Evolutionary conservation across 768 basidiomycete genomes (phyloP).

Genomic region (Amanita polypyramis): DNA sequence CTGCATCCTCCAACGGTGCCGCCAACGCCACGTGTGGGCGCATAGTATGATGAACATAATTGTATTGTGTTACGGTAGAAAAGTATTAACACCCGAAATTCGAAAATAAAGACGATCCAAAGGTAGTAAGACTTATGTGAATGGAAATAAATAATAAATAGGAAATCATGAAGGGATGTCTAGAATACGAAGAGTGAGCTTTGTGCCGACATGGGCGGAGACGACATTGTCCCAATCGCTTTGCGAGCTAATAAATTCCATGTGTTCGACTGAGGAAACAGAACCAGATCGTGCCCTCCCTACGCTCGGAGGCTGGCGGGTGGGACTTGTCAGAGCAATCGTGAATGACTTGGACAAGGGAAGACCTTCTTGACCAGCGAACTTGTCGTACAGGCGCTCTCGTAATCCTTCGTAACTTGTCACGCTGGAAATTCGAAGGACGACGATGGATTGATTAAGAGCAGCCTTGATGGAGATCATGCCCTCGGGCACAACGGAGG

Average conservation of each 20-base stretch:
- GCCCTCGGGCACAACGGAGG: conserved; percentile 9
- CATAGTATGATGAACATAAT: background rate
- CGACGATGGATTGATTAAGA: conserved; percentile 49
- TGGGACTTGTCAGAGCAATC: conserved; percentile 29
- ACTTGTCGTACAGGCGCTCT: conserved; percentile 51
- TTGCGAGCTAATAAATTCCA: conserved; percentile 41
- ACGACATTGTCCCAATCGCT: conserved; percentile 50
- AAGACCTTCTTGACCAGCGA: conserved; percentile 49
- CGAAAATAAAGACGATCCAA: background rate
- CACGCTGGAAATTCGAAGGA: conserved; percentile 43
- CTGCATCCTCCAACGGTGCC: conserved; percentile 3
- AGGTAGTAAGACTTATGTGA: conserved; percentile 1
- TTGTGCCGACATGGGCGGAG: conserved; percentile 31
- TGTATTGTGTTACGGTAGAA: background rate
- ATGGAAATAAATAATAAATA: background rate
- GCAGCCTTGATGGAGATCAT: conserved; percentile 53
- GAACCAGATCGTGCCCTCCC: conserved; percentile 21
- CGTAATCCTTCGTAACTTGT: conserved; percentile 44
- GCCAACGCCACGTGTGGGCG: conserved; percentile 2
- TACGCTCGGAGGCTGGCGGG: conserved; percentile 13
- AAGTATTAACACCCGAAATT: conserved; percentile 4
- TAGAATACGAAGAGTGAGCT: conserved; percentile 48
- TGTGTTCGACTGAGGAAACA: conserved; percentile 22
- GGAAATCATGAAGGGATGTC: conserved; percentile 19
- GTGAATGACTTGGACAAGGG: conserved; percentile 45